These are phyloP conservation scores for Prunus mira DNA, from an alignment of 306 rosid species.

Conservation along the genomic window DNA sequence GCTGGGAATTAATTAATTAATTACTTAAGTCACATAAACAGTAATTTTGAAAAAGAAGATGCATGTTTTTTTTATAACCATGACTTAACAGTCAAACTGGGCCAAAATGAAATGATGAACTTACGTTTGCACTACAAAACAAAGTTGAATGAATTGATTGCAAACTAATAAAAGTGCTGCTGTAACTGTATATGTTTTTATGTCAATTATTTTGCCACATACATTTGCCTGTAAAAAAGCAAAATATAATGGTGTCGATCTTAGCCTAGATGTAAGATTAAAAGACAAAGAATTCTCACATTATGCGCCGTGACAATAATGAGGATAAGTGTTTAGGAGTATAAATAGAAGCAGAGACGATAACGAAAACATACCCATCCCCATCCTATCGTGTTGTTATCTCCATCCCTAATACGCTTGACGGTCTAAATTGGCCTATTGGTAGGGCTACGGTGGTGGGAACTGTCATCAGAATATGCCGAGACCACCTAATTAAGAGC, in stretches of 20 bases:
- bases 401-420: background rate
- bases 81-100: background rate
- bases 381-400: background rate
- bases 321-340: background rate
- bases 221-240: too few relatives aligned
- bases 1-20: background rate
- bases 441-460: slow-evolving; percentile 1
- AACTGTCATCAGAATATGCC: background rate
- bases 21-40: background rate
- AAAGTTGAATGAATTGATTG: background rate
- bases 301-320: background rate
- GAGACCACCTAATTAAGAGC: background rate
- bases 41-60: background rate
- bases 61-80: background rate
- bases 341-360: background rate
- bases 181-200: too few relatives aligned
- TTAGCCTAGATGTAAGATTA: too few relatives aligned
- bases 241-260: too few relatives aligned
- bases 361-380: background rate
- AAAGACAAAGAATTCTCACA: background rate
- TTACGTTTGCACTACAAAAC: background rate
- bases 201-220: background rate
- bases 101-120: background rate
- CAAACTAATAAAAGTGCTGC: background rate
- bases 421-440: background rate